Evolutionary conservation across 495 filamentous ascomycete species (phyloP).

Genomic region (Terfezia claveryi): DNA sequence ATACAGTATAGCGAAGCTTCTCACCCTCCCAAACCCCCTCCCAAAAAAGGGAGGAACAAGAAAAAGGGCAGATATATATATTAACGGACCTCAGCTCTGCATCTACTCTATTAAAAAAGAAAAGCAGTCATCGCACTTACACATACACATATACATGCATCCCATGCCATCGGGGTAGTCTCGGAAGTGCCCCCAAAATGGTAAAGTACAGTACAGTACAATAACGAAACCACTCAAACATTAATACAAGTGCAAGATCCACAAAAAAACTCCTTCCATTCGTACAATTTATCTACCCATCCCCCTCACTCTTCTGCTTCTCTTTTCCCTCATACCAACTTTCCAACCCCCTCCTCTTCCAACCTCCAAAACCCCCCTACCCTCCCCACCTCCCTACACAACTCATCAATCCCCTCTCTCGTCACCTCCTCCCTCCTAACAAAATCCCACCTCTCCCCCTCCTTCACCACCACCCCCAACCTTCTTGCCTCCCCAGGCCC

Average conservation of each 20-base stretch:
- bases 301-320: not conserved
- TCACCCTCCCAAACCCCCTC: too few species aligned
- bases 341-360: not conserved
- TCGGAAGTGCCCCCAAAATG: too few species aligned
- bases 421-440: not conserved
- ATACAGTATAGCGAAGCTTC: too few species aligned
- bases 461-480: not conserved
- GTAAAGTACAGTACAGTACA: too few species aligned
- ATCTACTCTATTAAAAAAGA: too few species aligned
- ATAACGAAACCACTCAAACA: not conserved
- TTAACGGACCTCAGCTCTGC: too few species aligned
- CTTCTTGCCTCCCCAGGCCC: not conserved
- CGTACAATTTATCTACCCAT: not conserved
- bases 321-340: not conserved
- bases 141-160: too few species aligned
- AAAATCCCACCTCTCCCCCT: not conserved
- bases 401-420: not conserved
- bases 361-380: not conserved
- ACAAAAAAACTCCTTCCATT: not conserved
- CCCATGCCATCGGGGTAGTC: too few species aligned
- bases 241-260: not conserved
- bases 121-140: too few species aligned
- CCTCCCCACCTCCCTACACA: not conserved
- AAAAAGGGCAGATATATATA: too few species aligned
- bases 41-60: too few species aligned